A percentile compares a stretch with the other conserved stretches of the same genome.
Conservation (phyloP, 768 basidiomycete genomes). For the Kwoniella sp. region DNA sequence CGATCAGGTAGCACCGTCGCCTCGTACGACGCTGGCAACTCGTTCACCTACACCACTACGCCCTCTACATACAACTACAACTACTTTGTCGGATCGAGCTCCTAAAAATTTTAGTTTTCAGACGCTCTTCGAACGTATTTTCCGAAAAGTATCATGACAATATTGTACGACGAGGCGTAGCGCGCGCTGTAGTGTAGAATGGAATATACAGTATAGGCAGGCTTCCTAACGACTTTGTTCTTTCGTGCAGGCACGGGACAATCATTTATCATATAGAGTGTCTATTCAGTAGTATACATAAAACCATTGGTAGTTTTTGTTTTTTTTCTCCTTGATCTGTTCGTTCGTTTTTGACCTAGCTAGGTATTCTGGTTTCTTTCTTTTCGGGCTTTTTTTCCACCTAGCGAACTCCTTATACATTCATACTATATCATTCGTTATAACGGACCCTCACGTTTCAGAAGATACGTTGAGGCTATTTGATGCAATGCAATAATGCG, state of each 20-base stretch:
- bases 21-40: conserved; percentile 34
- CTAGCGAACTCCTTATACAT: conserved; percentile 1
- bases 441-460: too few relatives aligned
- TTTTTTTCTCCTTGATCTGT: neutral
- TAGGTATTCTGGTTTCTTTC: neutral
- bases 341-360: too few relatives aligned
- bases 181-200: too few relatives aligned
- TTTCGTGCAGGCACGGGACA: neutral
- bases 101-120: conserved; percentile 6
- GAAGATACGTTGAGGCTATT: too few relatives aligned
- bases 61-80: conserved; percentile 56
- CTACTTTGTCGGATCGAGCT: conserved; percentile 57
- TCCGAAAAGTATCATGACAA: neutral
- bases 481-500: neutral
- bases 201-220: neutral
- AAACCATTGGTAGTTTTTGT: too few relatives aligned
- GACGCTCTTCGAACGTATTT: neutral
- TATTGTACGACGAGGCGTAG: neutral
- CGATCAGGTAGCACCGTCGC: conserved; percentile 61
- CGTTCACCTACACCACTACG: conserved; percentile 42
- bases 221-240: neutral
- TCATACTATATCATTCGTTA: neutral
- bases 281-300: neutral
- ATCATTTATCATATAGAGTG: too few relatives aligned
- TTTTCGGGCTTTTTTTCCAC: neutral